These are phyloP conservation scores for Fusarium ambrosium DNA, from an alignment of 2,329 filamentous ascomycete species.

Conservation along the genomic window DNA sequence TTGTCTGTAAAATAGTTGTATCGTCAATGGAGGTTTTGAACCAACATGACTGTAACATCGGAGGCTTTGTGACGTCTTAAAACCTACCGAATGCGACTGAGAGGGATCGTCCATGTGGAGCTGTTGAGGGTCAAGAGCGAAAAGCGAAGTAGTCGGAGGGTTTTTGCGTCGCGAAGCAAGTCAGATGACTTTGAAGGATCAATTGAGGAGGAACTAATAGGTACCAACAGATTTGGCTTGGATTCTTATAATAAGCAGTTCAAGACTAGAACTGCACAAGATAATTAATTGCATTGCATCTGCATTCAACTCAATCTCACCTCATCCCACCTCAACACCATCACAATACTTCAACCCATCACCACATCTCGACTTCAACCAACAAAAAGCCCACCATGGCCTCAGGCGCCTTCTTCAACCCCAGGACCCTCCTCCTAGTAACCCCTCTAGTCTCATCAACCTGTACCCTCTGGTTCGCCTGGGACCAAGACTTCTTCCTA, in stretches of 20 bases:
- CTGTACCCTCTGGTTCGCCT: conserved; percentile 59
- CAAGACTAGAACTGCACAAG: neutral
- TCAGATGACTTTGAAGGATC: neutral
- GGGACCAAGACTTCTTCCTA: conserved; percentile 61
- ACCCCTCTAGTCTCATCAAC: conserved; percentile 63
- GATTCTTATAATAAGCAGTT: neutral
- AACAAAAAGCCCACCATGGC: conserved; percentile 49
- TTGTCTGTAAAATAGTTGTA: neutral
- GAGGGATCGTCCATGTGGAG: conserved; percentile 23
- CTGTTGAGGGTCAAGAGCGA: neutral
- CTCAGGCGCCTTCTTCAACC: conserved; percentile 54
- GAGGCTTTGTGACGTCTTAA: conserved; percentile 28
- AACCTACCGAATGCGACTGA: neutral
- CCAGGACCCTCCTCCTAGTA: conserved; percentile 55
- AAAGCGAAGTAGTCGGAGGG: conserved; percentile 24
- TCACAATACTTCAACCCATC: neutral
- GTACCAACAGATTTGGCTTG: neutral
- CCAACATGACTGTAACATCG: conserved; percentile 19
- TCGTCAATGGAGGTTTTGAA: neutral
- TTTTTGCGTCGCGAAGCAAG: conserved; percentile 19
- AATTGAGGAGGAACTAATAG: neutral
- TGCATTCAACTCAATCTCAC: neutral
- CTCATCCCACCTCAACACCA: neutral
- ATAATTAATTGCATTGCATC: neutral
- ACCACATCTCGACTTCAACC: neutral